Conservation (phyloP, 345 rosid species). For the Pistacia atlantica region DNA sequence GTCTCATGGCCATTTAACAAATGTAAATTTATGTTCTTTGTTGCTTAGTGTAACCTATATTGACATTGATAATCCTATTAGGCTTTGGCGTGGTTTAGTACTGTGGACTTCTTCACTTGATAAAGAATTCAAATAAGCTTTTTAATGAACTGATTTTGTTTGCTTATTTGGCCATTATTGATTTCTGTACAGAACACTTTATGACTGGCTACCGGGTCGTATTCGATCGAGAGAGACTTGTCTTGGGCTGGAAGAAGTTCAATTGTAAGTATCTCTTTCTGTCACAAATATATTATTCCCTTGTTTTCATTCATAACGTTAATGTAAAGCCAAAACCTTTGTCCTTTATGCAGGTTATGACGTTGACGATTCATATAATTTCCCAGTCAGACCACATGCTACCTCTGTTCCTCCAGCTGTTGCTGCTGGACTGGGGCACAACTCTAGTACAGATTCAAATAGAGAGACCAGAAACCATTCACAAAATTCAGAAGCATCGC, state of each 20-base stretch:
- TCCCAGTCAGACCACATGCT: constrained; percentile 40
- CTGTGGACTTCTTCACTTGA: background rate
- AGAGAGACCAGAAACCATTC: constrained; percentile 33
- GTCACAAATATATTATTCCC: background rate
- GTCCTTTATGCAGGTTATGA: constrained; percentile 58
- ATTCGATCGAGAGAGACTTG: constrained; percentile 72
- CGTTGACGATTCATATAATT: constrained; percentile 36
- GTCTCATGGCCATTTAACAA: background rate
- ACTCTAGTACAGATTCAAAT: constrained; percentile 35
- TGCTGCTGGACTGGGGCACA: constrained; percentile 55
- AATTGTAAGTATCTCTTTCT: constrained; percentile 50
- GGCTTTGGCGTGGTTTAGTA: background rate
- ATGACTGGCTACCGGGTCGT: constrained; percentile 85
- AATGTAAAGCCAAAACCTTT: background rate
- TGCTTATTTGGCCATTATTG: constrained; percentile 5
- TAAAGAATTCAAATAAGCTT: background rate
- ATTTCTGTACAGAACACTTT: constrained; percentile 64
- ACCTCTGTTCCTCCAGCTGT: constrained; percentile 59
- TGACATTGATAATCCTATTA: background rate
- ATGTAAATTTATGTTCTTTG: background rate
- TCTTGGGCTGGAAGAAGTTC: constrained; percentile 82
- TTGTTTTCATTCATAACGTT: background rate
- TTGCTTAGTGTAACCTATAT: background rate
- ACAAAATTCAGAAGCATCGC: constrained; percentile 35
- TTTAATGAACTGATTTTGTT: background rate